A percentile compares a stretch with the other conserved stretches of the same genome.
phyloP scores from a whole-genome alignment of 140 eudicot species.

The Oenanthe javanica region DNA sequence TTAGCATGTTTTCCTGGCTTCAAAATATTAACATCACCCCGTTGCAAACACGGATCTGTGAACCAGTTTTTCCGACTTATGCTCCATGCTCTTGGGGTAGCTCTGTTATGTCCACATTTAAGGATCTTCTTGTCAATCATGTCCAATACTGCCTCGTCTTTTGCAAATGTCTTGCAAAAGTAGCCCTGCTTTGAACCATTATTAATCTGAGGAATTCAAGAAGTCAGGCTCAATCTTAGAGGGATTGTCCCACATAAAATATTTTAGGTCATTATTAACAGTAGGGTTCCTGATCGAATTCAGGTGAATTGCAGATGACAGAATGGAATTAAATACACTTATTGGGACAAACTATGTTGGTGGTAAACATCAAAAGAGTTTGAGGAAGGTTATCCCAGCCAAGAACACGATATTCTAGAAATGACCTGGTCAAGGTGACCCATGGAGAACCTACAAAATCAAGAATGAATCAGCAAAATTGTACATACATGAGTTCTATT shows the following conservation, averaged over 20 bases:
- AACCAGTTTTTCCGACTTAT: no score
- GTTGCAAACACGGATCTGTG: no score
- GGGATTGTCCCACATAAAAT: conserved; percentile 82
- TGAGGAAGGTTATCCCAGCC: conserved; percentile 98
- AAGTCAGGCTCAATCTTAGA: conserved; percentile 89
- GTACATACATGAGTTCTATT: background rate
- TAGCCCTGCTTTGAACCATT: conserved; percentile 58
- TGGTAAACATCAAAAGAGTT: conserved; percentile 71
- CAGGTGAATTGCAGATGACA: conserved; percentile 78
- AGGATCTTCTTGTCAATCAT: no score
- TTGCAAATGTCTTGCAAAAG: conserved; percentile 67
- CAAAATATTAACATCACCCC: no score
- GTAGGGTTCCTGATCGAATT: conserved; percentile 63
- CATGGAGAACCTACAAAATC: conserved; percentile 78
- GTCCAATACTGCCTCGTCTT: conserved; percentile 63
- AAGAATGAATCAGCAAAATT: conserved; percentile 7
- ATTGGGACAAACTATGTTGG: conserved; percentile 67
- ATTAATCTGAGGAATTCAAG: conserved; percentile 22
- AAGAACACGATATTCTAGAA: conserved; percentile 67
- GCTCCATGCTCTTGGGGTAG: no score
- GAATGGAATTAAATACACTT: conserved; percentile 65
- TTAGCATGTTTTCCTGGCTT: no score
- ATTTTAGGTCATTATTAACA: conserved; percentile 63
- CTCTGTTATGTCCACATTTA: no score
- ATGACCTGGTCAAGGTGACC: conserved; percentile 81